A percentile compares a stretch with the other conserved stretches of the same genome.
Evolutionary conservation across 768 basidiomycete species (phyloP).

Genomic region (Leccinellum rugosiceps): DNA sequence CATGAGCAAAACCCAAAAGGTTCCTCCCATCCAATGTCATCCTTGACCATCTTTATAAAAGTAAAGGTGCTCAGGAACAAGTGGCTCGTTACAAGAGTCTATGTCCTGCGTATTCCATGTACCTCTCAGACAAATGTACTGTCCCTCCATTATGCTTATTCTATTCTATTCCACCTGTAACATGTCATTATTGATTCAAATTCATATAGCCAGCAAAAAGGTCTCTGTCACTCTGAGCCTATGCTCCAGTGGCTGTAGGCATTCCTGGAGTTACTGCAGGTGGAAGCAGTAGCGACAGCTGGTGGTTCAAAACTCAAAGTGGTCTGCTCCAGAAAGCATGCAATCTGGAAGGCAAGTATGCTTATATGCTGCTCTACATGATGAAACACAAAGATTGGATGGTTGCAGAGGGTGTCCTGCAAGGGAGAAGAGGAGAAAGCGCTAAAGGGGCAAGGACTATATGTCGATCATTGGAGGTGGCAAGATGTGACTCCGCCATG

Average conservation of each 20-base stretch:
- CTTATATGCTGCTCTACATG: no score
- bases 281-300: no score
- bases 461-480: no score
- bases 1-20: conserved; percentile 28
- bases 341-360: no score
- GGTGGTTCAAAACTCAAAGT: no score
- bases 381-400: no score
- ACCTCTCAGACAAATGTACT: conserved; percentile 28
- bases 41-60: conserved; percentile 22
- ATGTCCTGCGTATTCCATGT: conserved; percentile 36
- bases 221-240: conserved; percentile 18
- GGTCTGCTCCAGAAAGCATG: no score
- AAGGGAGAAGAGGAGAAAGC: no score
- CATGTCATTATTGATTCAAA: neutral
- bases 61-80: conserved; percentile 26
- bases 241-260: conserved; percentile 9
- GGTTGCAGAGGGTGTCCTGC: no score
- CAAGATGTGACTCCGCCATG: no score
- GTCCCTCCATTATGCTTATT: fast-evolving
- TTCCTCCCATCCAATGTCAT: conserved; percentile 20
- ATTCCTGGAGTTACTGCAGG: conserved; percentile 2
- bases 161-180: no score
- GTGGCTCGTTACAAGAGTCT: conserved; percentile 30
- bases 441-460: no score
- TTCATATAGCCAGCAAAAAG: conserved; percentile 18